Evolutionary conservation across 495 filamentous ascomycete genomes (phyloP).

Genomic region (Hypoxylon fragiforme): DNA sequence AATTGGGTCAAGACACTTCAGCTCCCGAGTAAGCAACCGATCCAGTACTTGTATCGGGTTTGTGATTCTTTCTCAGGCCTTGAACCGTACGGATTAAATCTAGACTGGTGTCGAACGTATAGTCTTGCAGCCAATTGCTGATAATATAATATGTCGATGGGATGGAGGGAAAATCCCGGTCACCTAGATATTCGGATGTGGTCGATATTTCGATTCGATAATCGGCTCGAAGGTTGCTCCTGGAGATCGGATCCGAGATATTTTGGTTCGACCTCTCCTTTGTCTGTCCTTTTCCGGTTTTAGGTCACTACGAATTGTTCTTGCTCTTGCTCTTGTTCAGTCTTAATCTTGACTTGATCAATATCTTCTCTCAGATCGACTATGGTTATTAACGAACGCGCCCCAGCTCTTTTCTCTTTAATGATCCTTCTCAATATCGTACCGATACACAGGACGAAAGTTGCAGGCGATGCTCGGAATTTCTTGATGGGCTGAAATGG

Average conservation of each 20-base stretch:
- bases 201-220: constrained; percentile 30
- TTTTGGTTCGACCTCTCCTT: constrained; percentile 14
- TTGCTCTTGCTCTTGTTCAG: neutral
- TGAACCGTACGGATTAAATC: constrained; percentile 24
- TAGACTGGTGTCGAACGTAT: constrained; percentile 12
- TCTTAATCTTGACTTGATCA: neutral
- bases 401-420: constrained; percentile 3
- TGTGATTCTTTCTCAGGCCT: constrained; percentile 15
- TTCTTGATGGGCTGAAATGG: constrained; percentile 13
- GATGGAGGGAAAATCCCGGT: constrained; percentile 1
- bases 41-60: constrained; percentile 10
- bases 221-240: constrained; percentile 24
- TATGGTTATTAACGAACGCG: constrained; percentile 23
- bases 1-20: constrained; percentile 27
- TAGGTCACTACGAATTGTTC: constrained; percentile 18
- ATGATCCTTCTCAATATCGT: constrained; percentile 12
- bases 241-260: constrained; percentile 29
- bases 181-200: constrained; percentile 18
- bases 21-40: constrained; percentile 32
- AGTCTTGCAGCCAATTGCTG: constrained; percentile 11
- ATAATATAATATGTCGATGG: constrained; percentile 13
- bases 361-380: constrained; percentile 16
- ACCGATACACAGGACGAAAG: constrained; percentile 16
- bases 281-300: constrained; percentile 17
- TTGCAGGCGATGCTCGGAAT: constrained; percentile 12